Evolutionary conservation across 495 filamentous ascomycete species (phyloP).

Genomic region (Neurospora tetraspora): DNA sequence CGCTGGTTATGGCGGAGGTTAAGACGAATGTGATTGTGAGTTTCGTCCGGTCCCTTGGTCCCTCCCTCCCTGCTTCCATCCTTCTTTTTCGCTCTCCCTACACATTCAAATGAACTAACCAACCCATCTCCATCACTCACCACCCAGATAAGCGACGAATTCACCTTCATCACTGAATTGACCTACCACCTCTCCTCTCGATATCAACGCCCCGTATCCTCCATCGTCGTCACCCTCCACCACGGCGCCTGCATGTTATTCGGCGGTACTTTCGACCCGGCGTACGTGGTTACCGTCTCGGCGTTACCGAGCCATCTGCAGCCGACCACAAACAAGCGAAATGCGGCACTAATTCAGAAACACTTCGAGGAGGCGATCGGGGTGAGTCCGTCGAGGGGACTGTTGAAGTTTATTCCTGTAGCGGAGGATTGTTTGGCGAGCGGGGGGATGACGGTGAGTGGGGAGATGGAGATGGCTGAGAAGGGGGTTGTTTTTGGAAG

Average conservation of each 20-base stretch:
- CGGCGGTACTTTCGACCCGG: constrained; percentile 62
- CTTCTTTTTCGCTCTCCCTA: neutral
- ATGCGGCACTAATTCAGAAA: constrained; percentile 61
- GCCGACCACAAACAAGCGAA: constrained; percentile 72
- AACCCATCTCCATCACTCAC: neutral
- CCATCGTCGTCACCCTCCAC: constrained; percentile 60
- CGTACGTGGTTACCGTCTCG: constrained; percentile 70
- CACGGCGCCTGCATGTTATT: constrained; percentile 70
- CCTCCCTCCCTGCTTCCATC: neutral
- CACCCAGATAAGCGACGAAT: constrained; percentile 53
- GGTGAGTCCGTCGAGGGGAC: constrained; percentile 51
- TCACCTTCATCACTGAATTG: constrained; percentile 58
- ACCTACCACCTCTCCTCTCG: constrained; percentile 59
- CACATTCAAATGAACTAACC: neutral
- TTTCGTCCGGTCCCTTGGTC: constrained; percentile 1
- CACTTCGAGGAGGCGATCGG: constrained; percentile 59
- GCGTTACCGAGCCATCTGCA: constrained; percentile 58
- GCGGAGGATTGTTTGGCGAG: constrained; percentile 60
- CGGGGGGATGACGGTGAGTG: constrained; percentile 57
- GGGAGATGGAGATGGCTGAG: constrained; percentile 53
- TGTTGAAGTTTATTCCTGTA: constrained; percentile 60
- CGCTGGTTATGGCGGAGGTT: constrained; percentile 68
- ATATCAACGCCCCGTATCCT: constrained; percentile 60
- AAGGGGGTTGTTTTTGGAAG: constrained; percentile 15
- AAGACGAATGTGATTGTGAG: constrained; percentile 76